These are phyloP conservation scores for Colletotrichum orchidophilum DNA, from an alignment of 2,329 filamentous ascomycete genomes.

Conservation along the genomic window DNA sequence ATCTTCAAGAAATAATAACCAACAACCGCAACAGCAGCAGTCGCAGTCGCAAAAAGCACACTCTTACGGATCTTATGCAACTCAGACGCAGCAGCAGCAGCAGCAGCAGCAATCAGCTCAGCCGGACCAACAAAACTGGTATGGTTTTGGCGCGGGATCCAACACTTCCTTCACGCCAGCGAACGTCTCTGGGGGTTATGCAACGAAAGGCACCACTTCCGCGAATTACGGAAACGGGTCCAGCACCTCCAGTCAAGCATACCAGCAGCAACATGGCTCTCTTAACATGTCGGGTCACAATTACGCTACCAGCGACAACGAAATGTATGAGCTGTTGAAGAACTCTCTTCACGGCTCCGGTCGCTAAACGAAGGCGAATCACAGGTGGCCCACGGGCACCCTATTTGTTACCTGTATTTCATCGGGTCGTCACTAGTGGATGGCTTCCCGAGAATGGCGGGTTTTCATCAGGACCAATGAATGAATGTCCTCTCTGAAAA, in stretches of 20 bases:
- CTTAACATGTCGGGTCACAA: conserved; percentile 12
- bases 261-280: conserved; percentile 23
- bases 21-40: conserved; percentile 19
- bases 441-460: background rate
- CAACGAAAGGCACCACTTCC: background rate
- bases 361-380: background rate
- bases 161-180: conserved; percentile 7
- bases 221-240: conserved; percentile 2
- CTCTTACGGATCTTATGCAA: conserved; percentile 3
- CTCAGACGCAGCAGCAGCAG: conserved; percentile 19
- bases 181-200: conserved; percentile 16
- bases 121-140: conserved; percentile 27
- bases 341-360: conserved; percentile 21
- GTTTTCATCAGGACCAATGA: background rate
- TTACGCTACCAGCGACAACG: conserved; percentile 7
- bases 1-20: background rate
- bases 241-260: conserved; percentile 2
- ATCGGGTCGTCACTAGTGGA: background rate
- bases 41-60: background rate
- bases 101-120: conserved; percentile 22
- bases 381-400: background rate
- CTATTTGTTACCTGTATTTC: background rate
- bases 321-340: conserved; percentile 30
- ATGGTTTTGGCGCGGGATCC: conserved; percentile 16
- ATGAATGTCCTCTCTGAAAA: accelerated